Percentiles rank a stretch among this genome's conserved stretches.
These are phyloP conservation scores for Scheffersomyces coipomensis DNA, from an alignment of 805 yeast species.

Conservation along the genomic window DNA sequence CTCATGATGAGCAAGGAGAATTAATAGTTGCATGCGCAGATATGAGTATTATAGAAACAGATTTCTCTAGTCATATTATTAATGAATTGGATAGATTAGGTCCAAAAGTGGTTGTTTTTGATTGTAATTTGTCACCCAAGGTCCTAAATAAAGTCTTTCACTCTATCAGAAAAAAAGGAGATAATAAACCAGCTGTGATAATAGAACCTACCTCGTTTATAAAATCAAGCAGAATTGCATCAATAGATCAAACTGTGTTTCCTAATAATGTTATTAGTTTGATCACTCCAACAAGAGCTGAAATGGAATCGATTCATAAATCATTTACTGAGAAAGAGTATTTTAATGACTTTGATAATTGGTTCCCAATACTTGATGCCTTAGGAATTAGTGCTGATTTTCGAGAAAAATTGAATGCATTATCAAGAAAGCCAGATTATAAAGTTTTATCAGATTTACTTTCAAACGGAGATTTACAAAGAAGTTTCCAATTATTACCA, in stretches of 20 bases:
- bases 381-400: slow-evolving; percentile 49
- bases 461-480: slow-evolving; percentile 55
- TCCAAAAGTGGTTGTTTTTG: slow-evolving; percentile 58
- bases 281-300: slow-evolving; percentile 69
- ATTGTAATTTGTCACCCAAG: slow-evolving; percentile 59
- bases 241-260: slow-evolving; percentile 37
- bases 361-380: slow-evolving; percentile 75
- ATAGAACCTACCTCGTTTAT: slow-evolving; percentile 78
- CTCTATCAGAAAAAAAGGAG: neutral
- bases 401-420: slow-evolving; percentile 43
- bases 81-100: slow-evolving; percentile 34
- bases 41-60: slow-evolving; percentile 64
- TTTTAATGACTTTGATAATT: slow-evolving; percentile 53
- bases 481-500: slow-evolving; percentile 71
- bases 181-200: slow-evolving; percentile 32
- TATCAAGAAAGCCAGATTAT: slow-evolving; percentile 19
- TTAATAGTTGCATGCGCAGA: slow-evolving; percentile 79
- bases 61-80: slow-evolving; percentile 41
- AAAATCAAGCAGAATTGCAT: slow-evolving; percentile 53
- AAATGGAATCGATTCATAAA: slow-evolving; percentile 54
- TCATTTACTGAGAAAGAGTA: slow-evolving; percentile 40
- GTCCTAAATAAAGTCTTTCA: slow-evolving; percentile 38
- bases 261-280: slow-evolving; percentile 48
- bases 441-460: slow-evolving; percentile 22
- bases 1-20: slow-evolving; percentile 61